Evolutionary conservation across 768 basidiomycete genomes (phyloP), one percentile per base, ranked within the genome.

Genomic region (Amanita polypyramis): DNA sequence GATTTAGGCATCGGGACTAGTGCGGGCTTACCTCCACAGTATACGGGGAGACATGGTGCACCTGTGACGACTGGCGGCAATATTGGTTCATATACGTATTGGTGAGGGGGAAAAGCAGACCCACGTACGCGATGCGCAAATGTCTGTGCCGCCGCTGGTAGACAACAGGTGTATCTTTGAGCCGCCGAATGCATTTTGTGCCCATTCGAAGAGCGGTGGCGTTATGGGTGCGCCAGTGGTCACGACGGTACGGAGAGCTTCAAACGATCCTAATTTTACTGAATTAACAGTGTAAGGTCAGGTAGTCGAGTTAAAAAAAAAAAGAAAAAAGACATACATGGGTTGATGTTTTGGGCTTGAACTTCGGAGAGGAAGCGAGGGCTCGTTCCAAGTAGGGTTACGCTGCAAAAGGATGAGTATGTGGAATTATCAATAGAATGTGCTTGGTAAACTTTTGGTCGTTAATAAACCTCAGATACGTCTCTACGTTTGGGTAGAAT

Each of bases 101-200:
- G 5, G 7, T 21, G n/a, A 32, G 36, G 20, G 43, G n/a, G n/a
- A n/a, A n/a, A n/a, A n/a, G n/a, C n/a, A 49, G 29, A 52, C 29
- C 12, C 12, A 70, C 81, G 61, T 52, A 85, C 84, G 80, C 21
- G 72, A 65, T 51, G 73, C 63, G 55, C 78, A 83, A 7, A 87
- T 74, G 59, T 87, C 85, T 15, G 84, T 87, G n/a, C 85, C 84
- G 20, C 85, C 85, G 36, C 80, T 82, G 0, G 71, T 65, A 3
- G 78, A 42, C 85, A 79, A 7, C 67, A 60, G 5, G 85, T 52
- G 47, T 78, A 74, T 19, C 78, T 46, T 7, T 73, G 63, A 38
- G 63, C 61, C n/a, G 23, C 73, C 74, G 42, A 87, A 86, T 10
- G 76, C 79, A 21, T 70, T 54, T 19, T 79, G 74, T 0, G 75